phyloP scores from a whole-genome alignment of 768 basidiomycete genomes.

The Psilocybe cyanescens region DNA sequence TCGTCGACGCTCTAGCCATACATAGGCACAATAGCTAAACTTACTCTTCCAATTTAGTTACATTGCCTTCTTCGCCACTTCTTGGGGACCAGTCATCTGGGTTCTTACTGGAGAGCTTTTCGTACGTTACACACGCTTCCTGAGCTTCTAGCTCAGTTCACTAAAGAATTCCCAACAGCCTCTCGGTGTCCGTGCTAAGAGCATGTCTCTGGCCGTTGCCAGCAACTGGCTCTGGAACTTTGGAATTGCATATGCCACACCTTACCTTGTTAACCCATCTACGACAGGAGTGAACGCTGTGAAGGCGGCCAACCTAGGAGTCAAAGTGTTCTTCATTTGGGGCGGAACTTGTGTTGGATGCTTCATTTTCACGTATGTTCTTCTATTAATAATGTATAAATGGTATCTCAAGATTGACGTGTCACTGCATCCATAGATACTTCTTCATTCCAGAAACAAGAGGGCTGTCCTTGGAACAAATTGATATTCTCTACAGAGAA shows the following conservation, averaged over 20 bases:
- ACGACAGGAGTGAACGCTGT: slow-evolving; percentile 21
- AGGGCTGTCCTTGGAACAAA: slow-evolving; percentile 81
- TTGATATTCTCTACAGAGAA: slow-evolving; percentile 76
- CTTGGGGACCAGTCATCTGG: slow-evolving; percentile 78
- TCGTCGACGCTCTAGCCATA: slow-evolving; percentile 26
- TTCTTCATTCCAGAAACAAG: slow-evolving; percentile 50
- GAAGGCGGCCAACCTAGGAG: slow-evolving; percentile 50
- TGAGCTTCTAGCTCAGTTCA: not conserved
- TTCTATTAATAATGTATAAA: slow-evolving; percentile 20
- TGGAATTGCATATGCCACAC: slow-evolving; percentile 63
- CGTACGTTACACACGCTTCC: slow-evolving; percentile 24
- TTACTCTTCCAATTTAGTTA: slow-evolving; percentile 12
- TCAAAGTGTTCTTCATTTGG: slow-evolving; percentile 89
- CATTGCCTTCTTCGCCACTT: slow-evolving; percentile 46
- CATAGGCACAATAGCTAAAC: not conserved
- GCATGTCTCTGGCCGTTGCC: slow-evolving; percentile 68
- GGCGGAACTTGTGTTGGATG: slow-evolving; percentile 63
- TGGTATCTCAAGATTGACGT: slow-evolving; percentile 54
- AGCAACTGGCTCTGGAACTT: slow-evolving; percentile 74
- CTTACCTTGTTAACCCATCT: slow-evolving; percentile 55
- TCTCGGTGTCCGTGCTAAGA: slow-evolving; percentile 77
- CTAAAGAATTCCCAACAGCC: slow-evolving; percentile 34
- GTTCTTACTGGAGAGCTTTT: slow-evolving; percentile 78
- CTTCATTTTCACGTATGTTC: slow-evolving; percentile 65
- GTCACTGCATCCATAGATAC: slow-evolving; percentile 1